Evolutionary conservation across 768 basidiomycete species (phyloP), one percentile per base, ranked within the genome.

Genomic region (Termitomyces sp.): DNA sequence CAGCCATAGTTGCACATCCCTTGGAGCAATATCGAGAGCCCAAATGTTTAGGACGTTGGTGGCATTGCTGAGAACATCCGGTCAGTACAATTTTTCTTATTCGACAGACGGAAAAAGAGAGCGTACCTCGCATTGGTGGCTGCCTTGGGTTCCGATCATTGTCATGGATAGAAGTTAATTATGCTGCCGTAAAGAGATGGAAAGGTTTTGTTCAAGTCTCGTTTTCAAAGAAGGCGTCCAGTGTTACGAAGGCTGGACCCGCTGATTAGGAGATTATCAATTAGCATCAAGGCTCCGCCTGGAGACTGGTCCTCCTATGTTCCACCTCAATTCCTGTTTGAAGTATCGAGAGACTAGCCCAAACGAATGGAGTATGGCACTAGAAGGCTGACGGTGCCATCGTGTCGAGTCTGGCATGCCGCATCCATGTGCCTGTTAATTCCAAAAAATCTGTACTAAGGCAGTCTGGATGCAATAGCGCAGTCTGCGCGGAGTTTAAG

Each of bases 31-130:
- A 55, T 20, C 11, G 28, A 32, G 55, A 55, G 15, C 55, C 40
- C 2, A 3, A 7, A 44, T 33, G n/a, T 44, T 32, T 32, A 8
- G 54, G n/a, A 32, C 81, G 84, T 69, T 78, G 78, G 60, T 84
- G 81, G 67, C 88, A 89, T 62, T 81, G 73, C 82, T 84, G 18
- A 32, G 6, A 40, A 4, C 24, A 42, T 18, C 40, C 0, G 11
- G 9, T 32, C 7, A 40, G 24, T 6, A 11, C 16, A 16, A 16
- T 2, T 4, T n/a, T 7, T 20, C 33, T 33, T 4, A 1, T 12
- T n/a, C 28, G 2, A 32, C 32, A 7, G 18, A 55, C 18, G n/a
- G 2, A 9, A 13, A 42, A 55, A 20, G 55, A 20, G 28, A 44
- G 9, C 55, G 12, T 33, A 55, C 55, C 32, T 55, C 55, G 42